Percentiles rank a stretch among this genome's conserved stretches.
phyloP scores from a whole-genome alignment of 345 rosid genomes.

The Mangifera indica region DNA sequence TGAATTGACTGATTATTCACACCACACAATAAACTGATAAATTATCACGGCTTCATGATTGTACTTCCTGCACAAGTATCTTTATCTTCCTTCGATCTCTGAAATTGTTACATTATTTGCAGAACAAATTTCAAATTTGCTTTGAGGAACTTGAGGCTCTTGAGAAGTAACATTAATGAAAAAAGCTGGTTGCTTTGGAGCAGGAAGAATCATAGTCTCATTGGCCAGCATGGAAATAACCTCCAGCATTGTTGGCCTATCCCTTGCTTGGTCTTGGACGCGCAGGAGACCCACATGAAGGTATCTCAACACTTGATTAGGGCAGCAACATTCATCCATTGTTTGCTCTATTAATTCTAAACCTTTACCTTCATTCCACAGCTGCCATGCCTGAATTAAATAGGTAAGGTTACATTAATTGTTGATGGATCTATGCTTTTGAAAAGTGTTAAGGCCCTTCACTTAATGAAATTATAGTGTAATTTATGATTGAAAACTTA shows the following conservation, averaged over 20 bases:
- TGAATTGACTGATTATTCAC: too few species aligned
- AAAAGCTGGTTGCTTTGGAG: conserved; percentile 15
- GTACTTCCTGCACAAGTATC: background rate
- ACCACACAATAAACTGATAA: too few species aligned
- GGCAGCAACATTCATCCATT: background rate
- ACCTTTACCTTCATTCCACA: conserved; percentile 6
- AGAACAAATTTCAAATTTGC: background rate
- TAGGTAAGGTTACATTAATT: background rate
- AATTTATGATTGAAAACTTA: conserved; percentile 5
- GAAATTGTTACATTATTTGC: conserved; percentile 12
- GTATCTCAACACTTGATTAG: conserved; percentile 7
- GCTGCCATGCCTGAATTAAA: conserved; percentile 21
- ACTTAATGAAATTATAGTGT: background rate
- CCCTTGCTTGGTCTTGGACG: conserved; percentile 12
- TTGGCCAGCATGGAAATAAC: conserved; percentile 19
- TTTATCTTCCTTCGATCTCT: conserved; percentile 12
- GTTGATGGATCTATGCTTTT: background rate
- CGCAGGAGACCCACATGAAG: conserved; percentile 22
- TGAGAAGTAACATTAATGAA: background rate
- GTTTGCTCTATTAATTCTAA: conserved; percentile 14
- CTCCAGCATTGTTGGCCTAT: conserved; percentile 18
- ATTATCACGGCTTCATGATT: too few species aligned
- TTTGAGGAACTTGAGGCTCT: background rate
- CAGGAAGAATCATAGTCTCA: background rate
- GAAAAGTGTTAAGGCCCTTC: background rate